Evolutionary conservation across 768 basidiomycete species (phyloP).

Genomic region (Macrolepiota albuminosa): DNA sequence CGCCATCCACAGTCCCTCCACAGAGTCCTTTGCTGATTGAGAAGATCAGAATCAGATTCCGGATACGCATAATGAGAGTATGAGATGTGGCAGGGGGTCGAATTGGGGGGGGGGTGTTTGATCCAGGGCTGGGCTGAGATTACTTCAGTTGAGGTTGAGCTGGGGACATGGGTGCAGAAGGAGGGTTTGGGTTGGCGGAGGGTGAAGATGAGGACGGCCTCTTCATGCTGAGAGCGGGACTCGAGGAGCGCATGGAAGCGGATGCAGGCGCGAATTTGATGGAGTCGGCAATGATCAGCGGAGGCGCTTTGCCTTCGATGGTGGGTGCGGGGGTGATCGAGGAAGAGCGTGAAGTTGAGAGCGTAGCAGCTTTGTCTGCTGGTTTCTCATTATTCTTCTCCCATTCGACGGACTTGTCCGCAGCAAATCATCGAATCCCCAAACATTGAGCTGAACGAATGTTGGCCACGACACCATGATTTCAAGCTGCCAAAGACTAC

Average conservation of each 20-base stretch:
- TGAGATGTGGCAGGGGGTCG: too few species aligned
- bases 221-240: not conserved
- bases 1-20: slow-evolving; percentile 98
- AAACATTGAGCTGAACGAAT: slow-evolving; percentile 86
- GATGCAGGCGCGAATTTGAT: slow-evolving; percentile 55
- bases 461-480: slow-evolving; percentile 91
- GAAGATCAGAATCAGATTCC: slow-evolving; percentile 4
- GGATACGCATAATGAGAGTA: too few species aligned
- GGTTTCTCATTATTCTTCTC: not conserved
- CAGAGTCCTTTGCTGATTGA: slow-evolving; percentile 72
- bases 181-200: not conserved
- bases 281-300: slow-evolving; percentile 11
- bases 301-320: slow-evolving; percentile 21
- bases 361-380: not conserved
- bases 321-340: not conserved
- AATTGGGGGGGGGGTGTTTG: not conserved
- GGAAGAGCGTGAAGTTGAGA: slow-evolving; percentile 4
- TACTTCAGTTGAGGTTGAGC: not conserved
- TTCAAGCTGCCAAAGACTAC: slow-evolving; percentile 79
- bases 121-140: not conserved
- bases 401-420: not conserved
- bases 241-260: slow-evolving; percentile 40
- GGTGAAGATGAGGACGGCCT: slow-evolving; percentile 1
- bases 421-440: slow-evolving; percentile 75
- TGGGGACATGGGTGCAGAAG: not conserved